These are phyloP conservation scores for Stygiomarasmius scandens DNA, from an alignment of 1,284 basidiomycete genomes.

Conservation along the genomic window DNA sequence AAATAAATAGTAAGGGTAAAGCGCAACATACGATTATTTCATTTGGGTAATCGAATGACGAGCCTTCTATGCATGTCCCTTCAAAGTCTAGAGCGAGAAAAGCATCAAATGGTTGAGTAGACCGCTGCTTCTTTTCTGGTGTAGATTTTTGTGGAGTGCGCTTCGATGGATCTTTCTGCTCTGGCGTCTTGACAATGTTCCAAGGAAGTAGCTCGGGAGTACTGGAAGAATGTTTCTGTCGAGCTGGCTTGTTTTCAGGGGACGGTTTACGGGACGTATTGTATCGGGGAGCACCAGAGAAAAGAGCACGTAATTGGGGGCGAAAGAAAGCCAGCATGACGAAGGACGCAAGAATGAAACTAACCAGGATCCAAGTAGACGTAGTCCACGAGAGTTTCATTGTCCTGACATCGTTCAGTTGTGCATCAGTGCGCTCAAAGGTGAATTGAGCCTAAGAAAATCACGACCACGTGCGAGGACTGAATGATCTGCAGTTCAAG, in stretches of 20 bases:
- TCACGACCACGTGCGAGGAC: too few relatives aligned
- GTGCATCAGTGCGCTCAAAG: too few relatives aligned
- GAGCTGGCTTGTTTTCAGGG: not conserved
- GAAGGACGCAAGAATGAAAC: not conserved
- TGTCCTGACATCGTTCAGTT: too few relatives aligned
- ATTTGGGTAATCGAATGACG: constrained; percentile 79
- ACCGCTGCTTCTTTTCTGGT: not conserved
- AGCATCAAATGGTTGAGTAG: constrained; percentile 61
- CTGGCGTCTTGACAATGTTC: not conserved
- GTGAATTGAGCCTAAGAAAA: too few relatives aligned
- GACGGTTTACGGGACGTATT: not conserved
- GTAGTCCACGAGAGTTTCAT: too few relatives aligned
- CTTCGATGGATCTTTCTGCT: not conserved
- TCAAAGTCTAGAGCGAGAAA: constrained; percentile 88
- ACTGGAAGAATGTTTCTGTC: not conserved
- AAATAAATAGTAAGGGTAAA: constrained; percentile 13
- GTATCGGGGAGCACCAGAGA: not conserved
- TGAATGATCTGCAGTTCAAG: too few relatives aligned
- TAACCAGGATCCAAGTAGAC: not conserved
- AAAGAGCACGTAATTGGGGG: not conserved
- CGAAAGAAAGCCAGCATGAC: not conserved
- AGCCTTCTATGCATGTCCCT: constrained; percentile 78
- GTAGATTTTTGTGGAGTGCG: not conserved
- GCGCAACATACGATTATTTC: constrained; percentile 82
- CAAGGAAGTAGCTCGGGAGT: not conserved